These are phyloP conservation scores for Yamadazyma phyllophila DNA, from an alignment of 805 yeast genomes.

Conservation along the genomic window DNA sequence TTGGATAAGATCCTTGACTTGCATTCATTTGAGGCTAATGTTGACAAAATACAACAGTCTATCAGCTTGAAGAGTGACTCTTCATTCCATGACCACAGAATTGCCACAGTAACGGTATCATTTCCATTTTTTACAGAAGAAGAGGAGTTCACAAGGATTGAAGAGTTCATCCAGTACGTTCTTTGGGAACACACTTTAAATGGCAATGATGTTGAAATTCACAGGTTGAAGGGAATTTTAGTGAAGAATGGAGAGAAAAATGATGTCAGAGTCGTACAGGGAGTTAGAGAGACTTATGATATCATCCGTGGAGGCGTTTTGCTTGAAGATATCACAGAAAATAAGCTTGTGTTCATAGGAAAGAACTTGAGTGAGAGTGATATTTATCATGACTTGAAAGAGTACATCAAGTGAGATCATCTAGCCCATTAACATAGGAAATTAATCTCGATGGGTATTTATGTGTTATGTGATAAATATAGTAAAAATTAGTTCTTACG, in stretches of 20 bases:
- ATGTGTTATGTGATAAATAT: too few species aligned
- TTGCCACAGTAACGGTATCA: conserved; percentile 38
- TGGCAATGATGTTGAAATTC: conserved; percentile 59
- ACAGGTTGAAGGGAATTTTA: conserved; percentile 77
- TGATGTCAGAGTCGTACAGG: conserved; percentile 69
- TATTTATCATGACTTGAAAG: not conserved
- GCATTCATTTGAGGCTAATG: conserved; percentile 63
- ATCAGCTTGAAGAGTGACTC: conserved; percentile 13
- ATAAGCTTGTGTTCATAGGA: conserved; percentile 76
- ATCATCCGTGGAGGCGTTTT: conserved; percentile 47
- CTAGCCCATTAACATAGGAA: not conserved
- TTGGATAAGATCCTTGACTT: conserved; percentile 67
- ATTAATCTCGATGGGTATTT: too few species aligned
- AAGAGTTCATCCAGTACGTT: conserved; percentile 62
- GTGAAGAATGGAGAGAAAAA: conserved; percentile 24
- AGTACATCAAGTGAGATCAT: not conserved
- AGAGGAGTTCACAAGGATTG: conserved; percentile 41
- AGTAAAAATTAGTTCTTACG: too few species aligned
- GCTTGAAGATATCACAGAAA: conserved; percentile 37
- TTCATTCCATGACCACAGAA: conserved; percentile 39
- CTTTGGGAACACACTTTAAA: conserved; percentile 66
- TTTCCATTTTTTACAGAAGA: conserved; percentile 46
- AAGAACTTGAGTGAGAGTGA: conserved; percentile 47
- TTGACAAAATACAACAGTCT: conserved; percentile 18
- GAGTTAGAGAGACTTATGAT: conserved; percentile 91